Evolutionary conservation across 139 green algal species (phyloP), one percentile per base, ranked within the genome.

Genomic region (Micractinium conductrix): DNA sequence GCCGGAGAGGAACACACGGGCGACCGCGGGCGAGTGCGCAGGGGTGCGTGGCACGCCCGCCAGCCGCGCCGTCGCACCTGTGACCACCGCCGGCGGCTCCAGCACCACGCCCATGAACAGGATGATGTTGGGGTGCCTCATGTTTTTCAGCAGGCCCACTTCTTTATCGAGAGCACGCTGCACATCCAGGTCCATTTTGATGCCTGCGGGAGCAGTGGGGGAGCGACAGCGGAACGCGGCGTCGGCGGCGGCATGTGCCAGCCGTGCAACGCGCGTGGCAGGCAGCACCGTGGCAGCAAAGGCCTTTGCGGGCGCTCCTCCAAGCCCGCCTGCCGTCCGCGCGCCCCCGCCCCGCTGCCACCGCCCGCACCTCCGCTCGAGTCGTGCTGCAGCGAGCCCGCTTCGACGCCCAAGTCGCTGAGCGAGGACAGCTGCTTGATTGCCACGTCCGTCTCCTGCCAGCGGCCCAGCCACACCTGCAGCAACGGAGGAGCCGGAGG

Each of bases 41-140:
- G 4, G 62, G 16, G 62, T 35, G 10, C 60, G 60, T 30, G 60
- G 30, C 60, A 68, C 26, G 60, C 60, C 21, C 60, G 24, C 48
- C 24, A n/a, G n/a, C n/a, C n/a, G n/a, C n/a, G n/a, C n/a, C n/a
- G n/a, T n/a, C 79, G 6, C 65, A 84, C 79, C 79, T n/a, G 87
- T 90, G 0, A 90, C 83, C n/a, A 90, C 73, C 58, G 76, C 84
- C 26, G 83, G 38, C 65, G 87, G 87, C 45, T 88, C 76, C n/a
- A 72, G 60, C 62, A 91, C 93, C 78, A 94, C 91, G 74, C 93
- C 90, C 88, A 95, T 89, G 87, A 93, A 95, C 45, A 93, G 84
- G 33, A 95, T 91, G 38, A 94, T 84, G 78, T 94, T 94, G 33
- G 90, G 91, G 76, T 94, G 90, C 28, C 88, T 76, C 85, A 94